phyloP scores from a whole-genome alignment of 2,329 filamentous ascomycete species.

The Pestalotiopsis sp. region DNA sequence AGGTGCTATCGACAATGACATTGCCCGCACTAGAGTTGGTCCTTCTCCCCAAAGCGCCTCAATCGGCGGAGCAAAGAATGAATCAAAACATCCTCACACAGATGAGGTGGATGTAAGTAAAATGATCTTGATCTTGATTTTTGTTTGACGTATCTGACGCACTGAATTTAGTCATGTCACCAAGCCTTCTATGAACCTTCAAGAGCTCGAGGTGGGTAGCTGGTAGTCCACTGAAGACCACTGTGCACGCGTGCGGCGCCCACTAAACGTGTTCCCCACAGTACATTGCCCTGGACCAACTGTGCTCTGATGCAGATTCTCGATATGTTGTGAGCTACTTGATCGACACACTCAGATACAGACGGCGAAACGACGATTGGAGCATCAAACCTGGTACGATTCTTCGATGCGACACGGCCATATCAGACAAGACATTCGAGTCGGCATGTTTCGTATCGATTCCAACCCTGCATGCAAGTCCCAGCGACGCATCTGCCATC shows the following conservation, averaged over 20 bases:
- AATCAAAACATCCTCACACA: neutral
- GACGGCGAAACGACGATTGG: neutral
- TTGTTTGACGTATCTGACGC: neutral
- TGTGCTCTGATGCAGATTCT: neutral
- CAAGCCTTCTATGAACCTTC: neutral
- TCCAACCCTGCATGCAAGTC: neutral
- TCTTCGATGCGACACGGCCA: neutral
- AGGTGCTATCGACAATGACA: neutral
- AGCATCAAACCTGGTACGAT: neutral
- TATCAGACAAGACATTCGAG: neutral
- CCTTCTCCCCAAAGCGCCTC: neutral
- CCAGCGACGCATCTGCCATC: neutral
- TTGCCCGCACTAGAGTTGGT: neutral
- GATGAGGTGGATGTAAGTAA: neutral
- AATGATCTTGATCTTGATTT: neutral
- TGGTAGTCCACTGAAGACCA: neutral
- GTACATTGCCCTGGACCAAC: neutral
- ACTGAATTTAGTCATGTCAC: neutral
- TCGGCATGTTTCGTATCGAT: neutral
- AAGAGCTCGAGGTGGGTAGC: neutral
- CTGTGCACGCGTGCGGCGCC: too few species aligned
- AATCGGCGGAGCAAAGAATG: neutral
- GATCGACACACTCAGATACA: neutral
- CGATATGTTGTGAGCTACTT: neutral
- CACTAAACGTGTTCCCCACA: neutral